Evolutionary conservation across 2,329 filamentous ascomycete species (phyloP).

Genomic region (Chaetomium globosum): DNA sequence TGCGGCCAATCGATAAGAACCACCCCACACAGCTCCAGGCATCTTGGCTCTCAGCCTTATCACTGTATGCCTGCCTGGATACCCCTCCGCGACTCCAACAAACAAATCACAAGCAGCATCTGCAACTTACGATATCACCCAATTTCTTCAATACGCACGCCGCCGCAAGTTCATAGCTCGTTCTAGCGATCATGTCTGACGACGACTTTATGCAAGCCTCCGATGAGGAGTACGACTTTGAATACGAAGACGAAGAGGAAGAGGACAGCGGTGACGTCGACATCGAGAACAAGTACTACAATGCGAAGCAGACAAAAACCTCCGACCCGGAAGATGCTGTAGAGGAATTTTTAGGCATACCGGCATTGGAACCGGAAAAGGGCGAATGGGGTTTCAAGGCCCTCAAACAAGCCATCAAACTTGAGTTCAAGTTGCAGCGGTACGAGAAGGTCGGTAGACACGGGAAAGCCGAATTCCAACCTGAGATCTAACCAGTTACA

Average conservation of each 20-base stretch:
- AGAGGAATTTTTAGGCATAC: conserved; percentile 87
- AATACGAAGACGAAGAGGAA: conserved; percentile 89
- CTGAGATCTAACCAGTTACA: conserved; percentile 43
- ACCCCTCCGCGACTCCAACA: not conserved
- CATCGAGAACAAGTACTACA: conserved; percentile 99
- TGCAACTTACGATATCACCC: not conserved
- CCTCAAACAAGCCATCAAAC: conserved; percentile 95
- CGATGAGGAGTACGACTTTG: conserved; percentile 93
- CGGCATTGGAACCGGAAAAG: conserved; percentile 82
- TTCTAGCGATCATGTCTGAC: conserved; percentile 67
- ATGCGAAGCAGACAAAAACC: conserved; percentile 93
- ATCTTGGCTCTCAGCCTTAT: conserved; percentile 26
- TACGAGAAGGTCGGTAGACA: conserved; percentile 69
- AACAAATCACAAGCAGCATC: not conserved
- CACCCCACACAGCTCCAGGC: conserved; percentile 30
- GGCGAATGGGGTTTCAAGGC: conserved; percentile 99
- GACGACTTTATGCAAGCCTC: conserved; percentile 95
- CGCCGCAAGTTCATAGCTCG: not conserved
- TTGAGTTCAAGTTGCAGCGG: conserved; percentile 88
- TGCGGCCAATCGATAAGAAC: conserved; percentile 27
- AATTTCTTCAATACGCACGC: not conserved
- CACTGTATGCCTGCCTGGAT: conserved; percentile 20
- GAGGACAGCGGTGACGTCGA: conserved; percentile 86
- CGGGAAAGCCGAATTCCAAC: no score
- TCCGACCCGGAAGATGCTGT: conserved; percentile 87